Evolutionary conservation across 2,329 filamentous ascomycete genomes (phyloP).

Genomic region (Diplodia intermedia): DNA sequence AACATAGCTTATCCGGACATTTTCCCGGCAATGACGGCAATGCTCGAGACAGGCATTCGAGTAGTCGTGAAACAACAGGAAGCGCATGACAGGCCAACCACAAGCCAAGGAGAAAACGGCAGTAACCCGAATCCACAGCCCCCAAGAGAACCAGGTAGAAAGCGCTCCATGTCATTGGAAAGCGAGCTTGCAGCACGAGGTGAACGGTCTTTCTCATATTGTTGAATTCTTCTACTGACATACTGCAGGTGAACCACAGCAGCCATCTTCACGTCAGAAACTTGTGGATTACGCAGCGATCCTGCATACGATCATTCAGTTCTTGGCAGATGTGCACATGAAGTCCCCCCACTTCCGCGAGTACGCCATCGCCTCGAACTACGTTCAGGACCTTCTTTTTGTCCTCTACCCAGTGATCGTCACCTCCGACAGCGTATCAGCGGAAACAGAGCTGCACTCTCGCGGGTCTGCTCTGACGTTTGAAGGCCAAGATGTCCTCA

Average conservation of each 20-base stretch:
- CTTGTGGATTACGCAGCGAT: conserved; percentile 67
- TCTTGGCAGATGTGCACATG: conserved; percentile 79
- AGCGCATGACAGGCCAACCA: conserved; percentile 13
- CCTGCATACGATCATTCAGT: conserved; percentile 77
- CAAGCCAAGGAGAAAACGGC: conserved; percentile 43
- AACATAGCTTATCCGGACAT: conserved; percentile 78
- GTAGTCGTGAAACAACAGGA: conserved; percentile 58
- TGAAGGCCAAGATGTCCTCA: conserved; percentile 83
- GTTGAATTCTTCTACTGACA: background rate
- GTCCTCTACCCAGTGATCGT: conserved; percentile 89
- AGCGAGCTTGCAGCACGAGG: conserved; percentile 58
- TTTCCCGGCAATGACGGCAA: conserved; percentile 78
- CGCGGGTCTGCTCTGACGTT: conserved; percentile 82
- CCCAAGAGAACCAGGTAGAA: conserved; percentile 50
- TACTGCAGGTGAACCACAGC: conserved; percentile 8
- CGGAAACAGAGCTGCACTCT: conserved; percentile 86
- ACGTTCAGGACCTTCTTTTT: conserved; percentile 77
- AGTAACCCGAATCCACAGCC: background rate
- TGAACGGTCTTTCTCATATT: conserved; percentile 30
- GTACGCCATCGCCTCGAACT: conserved; percentile 80
- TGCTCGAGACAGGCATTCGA: conserved; percentile 86
- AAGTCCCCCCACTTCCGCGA: conserved; percentile 81
- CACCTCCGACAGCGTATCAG: conserved; percentile 80
- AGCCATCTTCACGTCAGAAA: conserved; percentile 32
- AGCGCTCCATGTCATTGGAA: conserved; percentile 71